phyloP scores from a whole-genome alignment of 495 filamentous ascomycete genomes.

The Bacidia gigantensis region DNA sequence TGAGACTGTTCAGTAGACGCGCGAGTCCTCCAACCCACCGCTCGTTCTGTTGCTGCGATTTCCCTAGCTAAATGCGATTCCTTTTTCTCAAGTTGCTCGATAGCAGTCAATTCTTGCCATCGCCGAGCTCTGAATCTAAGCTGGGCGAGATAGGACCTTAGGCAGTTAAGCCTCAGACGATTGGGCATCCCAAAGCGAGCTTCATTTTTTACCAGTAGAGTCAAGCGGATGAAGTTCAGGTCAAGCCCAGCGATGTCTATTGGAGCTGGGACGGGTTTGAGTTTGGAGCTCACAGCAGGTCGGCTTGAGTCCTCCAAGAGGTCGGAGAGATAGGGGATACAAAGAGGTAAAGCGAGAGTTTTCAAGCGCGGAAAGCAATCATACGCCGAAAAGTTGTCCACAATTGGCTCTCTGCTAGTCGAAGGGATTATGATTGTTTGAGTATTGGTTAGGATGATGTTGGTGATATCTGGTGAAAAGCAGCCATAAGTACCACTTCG shows the following conservation, averaged over 20 bases:
- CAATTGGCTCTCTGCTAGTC: neutral
- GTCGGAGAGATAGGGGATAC: neutral
- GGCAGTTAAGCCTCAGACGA: neutral
- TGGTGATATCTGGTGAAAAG: neutral
- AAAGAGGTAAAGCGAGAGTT: neutral
- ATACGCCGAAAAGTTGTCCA: neutral
- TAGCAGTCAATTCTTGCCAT: neutral
- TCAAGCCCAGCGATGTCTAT: neutral
- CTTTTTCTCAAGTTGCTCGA: neutral
- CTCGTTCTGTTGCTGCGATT: too few species aligned
- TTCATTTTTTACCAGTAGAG: neutral
- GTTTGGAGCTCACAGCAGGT: neutral
- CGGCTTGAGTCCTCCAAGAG: neutral
- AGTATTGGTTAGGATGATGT: neutral
- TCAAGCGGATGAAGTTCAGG: neutral
- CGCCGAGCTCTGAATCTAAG: neutral
- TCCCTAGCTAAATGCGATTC: neutral
- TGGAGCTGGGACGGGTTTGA: neutral
- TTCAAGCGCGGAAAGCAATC: neutral
- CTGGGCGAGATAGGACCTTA: neutral
- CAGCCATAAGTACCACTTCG: neutral
- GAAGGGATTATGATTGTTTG: neutral
- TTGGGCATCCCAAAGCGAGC: neutral
- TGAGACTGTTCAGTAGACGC: too few species aligned
- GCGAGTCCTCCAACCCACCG: too few species aligned